phyloP scores from a whole-genome alignment of 768 basidiomycete species.

The Collybiopsis luxurians region DNA sequence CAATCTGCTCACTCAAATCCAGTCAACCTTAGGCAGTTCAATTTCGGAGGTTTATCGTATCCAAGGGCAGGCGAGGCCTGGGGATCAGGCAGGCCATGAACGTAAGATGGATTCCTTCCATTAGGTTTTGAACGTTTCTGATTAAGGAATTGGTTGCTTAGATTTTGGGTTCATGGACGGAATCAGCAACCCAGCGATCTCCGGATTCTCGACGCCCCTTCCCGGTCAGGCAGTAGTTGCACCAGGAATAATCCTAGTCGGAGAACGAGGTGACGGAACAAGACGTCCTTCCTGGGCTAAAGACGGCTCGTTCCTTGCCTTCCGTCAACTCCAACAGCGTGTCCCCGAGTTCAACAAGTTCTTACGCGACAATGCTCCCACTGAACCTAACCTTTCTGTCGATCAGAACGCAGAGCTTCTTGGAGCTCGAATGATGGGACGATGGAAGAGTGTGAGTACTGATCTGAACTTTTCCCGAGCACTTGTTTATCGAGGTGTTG shows the following conservation, averaged over 20 bases:
- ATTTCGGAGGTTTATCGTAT: constrained; percentile 18
- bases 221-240: constrained; percentile 14
- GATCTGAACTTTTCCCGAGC: not conserved
- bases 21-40: constrained; percentile 14
- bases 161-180: constrained; percentile 23
- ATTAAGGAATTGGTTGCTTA: not conserved
- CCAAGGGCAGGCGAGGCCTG: constrained; percentile 23
- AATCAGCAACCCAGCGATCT: constrained; percentile 19
- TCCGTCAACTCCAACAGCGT: constrained; percentile 29
- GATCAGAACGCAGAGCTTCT: constrained; percentile 25
- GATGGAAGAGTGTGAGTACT: constrained; percentile 29
- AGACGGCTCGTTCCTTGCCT: constrained; percentile 23
- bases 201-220: constrained; percentile 13
- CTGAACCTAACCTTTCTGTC: constrained; percentile 11
- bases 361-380: constrained; percentile 17
- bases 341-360: constrained; percentile 30
- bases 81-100: constrained; percentile 22
- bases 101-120: constrained; percentile 22
- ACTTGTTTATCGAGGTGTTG: not conserved
- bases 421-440: constrained; percentile 30
- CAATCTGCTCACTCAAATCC: constrained; percentile 14
- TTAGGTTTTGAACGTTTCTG: constrained; percentile 14
- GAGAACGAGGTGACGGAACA: constrained; percentile 21
- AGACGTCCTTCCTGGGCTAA: constrained; percentile 12
- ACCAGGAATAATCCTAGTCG: constrained; percentile 18